Base-by-base conservation (phyloP, 139 green algal species). In the Eudorina sp. region DNA sequence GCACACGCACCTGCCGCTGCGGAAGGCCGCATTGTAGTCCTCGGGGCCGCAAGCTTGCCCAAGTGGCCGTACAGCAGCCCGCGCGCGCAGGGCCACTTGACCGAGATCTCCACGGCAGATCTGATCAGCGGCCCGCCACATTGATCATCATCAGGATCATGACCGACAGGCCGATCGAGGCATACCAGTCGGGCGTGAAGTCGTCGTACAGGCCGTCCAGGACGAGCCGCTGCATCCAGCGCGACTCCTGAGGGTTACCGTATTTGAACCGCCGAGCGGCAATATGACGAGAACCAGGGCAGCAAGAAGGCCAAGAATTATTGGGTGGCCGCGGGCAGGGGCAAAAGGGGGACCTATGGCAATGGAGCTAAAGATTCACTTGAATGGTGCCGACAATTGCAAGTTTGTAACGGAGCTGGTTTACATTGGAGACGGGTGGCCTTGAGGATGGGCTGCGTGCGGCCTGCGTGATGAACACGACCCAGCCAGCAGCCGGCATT, bases 151-250 rank as follows among this genome's bases (percentile, higher is more conserved):
- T 75, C 40, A 89, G 70, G n/a, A 75, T 53, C 86, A 91, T 21
- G 70, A 94, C 62, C 25, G 85, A 90, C 43, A 91, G 81, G 41
- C 92, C 90, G 4, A 94, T 90, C 51, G 86, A 43, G 45, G 88
- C 43, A 86, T 93, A 94, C 81, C 81, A 95, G 23, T 53, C 79
- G 34, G 89, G 88, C 2, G 55, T 88, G 80, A 95, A 95, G 78
- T 95, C 92, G 31, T 73, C 40, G 78, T 91, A 95, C 23, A 68
- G 60, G 31, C 89, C 89, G 72, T 64, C 27, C 31, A 87, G 43
- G 19, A 68, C 38, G 19, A 87, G 34, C 1, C 19, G 34, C 13
- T n/a, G 29, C 62, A 87, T 21, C 81, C 81, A 88, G 8, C 45
- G 23, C 41, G 48, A 38, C 36, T 83, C 48, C 75, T 83, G 75